Evolutionary conservation across 2,329 filamentous ascomycete species (phyloP).

Genomic region (Biscogniauxia sp.): DNA sequence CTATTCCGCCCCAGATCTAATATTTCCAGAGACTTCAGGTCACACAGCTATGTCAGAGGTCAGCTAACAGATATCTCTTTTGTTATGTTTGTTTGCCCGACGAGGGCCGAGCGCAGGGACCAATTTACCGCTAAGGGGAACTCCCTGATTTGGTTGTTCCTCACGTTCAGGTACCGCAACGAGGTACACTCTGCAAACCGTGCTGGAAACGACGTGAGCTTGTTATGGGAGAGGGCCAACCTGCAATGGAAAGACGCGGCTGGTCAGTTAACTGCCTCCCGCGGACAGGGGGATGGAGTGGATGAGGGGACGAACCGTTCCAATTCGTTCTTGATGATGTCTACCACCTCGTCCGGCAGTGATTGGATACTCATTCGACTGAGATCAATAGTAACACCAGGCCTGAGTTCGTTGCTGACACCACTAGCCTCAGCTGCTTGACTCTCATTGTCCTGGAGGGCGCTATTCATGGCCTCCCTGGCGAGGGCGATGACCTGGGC

Average conservation of each 20-base stretch:
- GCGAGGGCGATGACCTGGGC: slow-evolving; percentile 64
- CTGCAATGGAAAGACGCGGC: slow-evolving; percentile 40
- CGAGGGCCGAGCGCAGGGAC: slow-evolving; percentile 15
- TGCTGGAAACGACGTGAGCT: slow-evolving; percentile 64
- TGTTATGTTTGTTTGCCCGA: slow-evolving; percentile 6
- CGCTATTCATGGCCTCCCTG: slow-evolving; percentile 64
- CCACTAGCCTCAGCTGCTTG: slow-evolving; percentile 60
- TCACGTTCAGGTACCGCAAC: slow-evolving; percentile 75
- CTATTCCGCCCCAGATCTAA: slow-evolving; percentile 89
- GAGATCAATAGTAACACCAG: slow-evolving; percentile 75
- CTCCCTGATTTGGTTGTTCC: slow-evolving; percentile 70
- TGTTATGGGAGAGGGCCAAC: slow-evolving; percentile 79
- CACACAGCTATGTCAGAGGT: slow-evolving; percentile 64
- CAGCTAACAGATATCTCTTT: slow-evolving; percentile 13
- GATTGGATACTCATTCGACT: slow-evolving; percentile 72
- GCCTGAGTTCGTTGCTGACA: slow-evolving; percentile 60
- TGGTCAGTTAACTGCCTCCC: slow-evolving; percentile 17
- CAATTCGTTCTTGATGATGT: slow-evolving; percentile 71
- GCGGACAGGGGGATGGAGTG: neutral
- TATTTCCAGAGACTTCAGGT: slow-evolving; percentile 84
- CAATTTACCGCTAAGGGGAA: slow-evolving; percentile 54
- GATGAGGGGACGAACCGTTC: slow-evolving; percentile 55
- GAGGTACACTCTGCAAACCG: slow-evolving; percentile 75
- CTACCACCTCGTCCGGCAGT: slow-evolving; percentile 70
- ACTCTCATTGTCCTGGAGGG: slow-evolving; percentile 62